These are phyloP conservation scores for Mrakia hoshinonis DNA, from an alignment of 768 basidiomycete genomes.

Conservation along the genomic window DNA sequence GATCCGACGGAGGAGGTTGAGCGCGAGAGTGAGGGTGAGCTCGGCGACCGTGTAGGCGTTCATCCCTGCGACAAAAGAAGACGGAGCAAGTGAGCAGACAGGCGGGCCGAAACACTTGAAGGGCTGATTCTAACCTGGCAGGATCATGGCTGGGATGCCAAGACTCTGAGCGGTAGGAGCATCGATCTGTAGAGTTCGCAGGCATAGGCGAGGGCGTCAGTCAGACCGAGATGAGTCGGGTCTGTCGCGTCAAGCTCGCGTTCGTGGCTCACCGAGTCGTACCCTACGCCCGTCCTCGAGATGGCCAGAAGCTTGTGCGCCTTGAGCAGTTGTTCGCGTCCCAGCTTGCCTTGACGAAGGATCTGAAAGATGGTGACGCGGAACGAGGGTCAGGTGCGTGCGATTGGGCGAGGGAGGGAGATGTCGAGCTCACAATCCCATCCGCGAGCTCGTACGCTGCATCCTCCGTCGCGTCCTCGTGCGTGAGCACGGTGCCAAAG, in stretches of 20 bases:
- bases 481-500: background rate
- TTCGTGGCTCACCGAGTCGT: background rate
- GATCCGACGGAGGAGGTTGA: conserved; percentile 12
- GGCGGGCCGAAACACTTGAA: background rate
- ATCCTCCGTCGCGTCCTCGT: conserved; percentile 6
- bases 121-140: background rate
- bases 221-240: background rate
- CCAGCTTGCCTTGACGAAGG: conserved; percentile 14
- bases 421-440: conserved; percentile 8
- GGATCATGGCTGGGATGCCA: background rate
- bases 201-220: background rate
- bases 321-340: background rate
- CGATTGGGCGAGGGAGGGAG: background rate
- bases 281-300: background rate
- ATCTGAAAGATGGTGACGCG: background rate
- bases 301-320: background rate
- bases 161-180: background rate
- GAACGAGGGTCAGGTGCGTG: background rate
- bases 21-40: conserved; percentile 13
- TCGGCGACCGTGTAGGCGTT: conserved; percentile 26
- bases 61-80: conserved; percentile 4
- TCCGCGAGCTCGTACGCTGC: background rate
- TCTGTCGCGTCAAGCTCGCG: background rate
- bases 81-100: background rate
- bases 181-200: background rate